These are phyloP conservation scores for Marvania coccoides DNA, from an alignment of 139 green algal species.

Conservation along the genomic window DNA sequence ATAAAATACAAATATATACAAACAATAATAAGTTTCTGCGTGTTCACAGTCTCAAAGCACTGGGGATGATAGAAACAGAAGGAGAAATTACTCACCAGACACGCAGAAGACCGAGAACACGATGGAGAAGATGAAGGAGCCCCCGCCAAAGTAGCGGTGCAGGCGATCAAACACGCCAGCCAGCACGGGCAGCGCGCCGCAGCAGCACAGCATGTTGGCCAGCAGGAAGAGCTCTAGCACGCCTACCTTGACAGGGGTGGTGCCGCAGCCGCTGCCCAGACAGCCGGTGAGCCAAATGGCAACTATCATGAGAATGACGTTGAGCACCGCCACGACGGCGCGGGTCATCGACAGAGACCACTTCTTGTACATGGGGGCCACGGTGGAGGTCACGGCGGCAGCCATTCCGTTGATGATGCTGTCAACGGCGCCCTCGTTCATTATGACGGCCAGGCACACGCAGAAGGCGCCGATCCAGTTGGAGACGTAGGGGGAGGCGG, in stretches of 20 bases:
- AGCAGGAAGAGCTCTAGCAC: slow-evolving; percentile 64
- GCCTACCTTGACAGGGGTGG: background rate
- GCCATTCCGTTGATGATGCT: slow-evolving; percentile 47
- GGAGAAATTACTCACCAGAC: slow-evolving; percentile 7
- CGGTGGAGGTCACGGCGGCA: slow-evolving; percentile 23
- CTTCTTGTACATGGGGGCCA: slow-evolving; percentile 17
- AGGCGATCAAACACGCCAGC: slow-evolving; percentile 21
- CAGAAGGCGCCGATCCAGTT: slow-evolving; percentile 49
- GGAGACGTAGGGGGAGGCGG: background rate
- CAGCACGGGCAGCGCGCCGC: slow-evolving; percentile 52
- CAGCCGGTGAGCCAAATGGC: background rate
- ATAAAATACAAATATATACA: no score
- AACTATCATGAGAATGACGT: slow-evolving; percentile 57
- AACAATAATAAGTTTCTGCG: no score
- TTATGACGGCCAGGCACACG: slow-evolving; percentile 54
- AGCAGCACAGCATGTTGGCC: slow-evolving; percentile 69
- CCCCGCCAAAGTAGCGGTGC: slow-evolving; percentile 15
- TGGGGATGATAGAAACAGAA: no score
- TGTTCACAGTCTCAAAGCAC: no score
- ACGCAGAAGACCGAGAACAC: slow-evolving; percentile 13
- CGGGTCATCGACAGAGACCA: slow-evolving; percentile 40
- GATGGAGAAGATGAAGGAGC: slow-evolving; percentile 19
- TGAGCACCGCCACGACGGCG: slow-evolving; percentile 57
- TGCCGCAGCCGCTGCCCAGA: background rate
- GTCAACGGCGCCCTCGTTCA: slow-evolving; percentile 69